phyloP scores from a whole-genome alignment of 2,329 filamentous ascomycete genomes.

The Trichoderma semiorbis region DNA sequence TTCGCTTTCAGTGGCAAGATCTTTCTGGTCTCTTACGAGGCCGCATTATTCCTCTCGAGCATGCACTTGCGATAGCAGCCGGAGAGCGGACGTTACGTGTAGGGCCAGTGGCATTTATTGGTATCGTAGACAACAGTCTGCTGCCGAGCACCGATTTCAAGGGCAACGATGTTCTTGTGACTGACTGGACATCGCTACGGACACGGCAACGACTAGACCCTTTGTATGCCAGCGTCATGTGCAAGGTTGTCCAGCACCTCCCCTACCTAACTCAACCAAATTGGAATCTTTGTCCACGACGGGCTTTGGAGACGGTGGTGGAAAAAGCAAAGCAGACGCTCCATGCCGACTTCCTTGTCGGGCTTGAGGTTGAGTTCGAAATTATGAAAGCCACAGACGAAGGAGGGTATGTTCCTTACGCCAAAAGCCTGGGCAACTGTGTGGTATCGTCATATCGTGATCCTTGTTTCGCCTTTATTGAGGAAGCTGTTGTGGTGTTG shows the following conservation, averaged over 20 bases:
- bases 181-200: background rate
- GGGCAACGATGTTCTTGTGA: background rate
- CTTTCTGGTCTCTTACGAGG: background rate
- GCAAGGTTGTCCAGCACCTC: background rate
- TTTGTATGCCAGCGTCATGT: background rate
- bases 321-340: background rate
- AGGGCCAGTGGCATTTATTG: background rate
- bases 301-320: background rate
- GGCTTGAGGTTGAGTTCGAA: background rate
- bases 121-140: background rate
- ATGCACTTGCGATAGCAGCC: background rate
- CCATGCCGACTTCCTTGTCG: background rate
- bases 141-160: background rate
- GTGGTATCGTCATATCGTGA: background rate
- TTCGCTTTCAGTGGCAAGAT: background rate
- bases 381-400: background rate
- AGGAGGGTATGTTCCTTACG: background rate
- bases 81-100: background rate
- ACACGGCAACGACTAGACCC: background rate
- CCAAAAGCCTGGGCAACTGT: background rate
- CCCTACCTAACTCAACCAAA: background rate
- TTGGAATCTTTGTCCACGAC: background rate
- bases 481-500: background rate
- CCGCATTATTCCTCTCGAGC: background rate
- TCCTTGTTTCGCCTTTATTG: background rate